phyloP scores from a whole-genome alignment of 1,139 yeast genomes.

The Cylindricascospora bacillispora region DNA sequence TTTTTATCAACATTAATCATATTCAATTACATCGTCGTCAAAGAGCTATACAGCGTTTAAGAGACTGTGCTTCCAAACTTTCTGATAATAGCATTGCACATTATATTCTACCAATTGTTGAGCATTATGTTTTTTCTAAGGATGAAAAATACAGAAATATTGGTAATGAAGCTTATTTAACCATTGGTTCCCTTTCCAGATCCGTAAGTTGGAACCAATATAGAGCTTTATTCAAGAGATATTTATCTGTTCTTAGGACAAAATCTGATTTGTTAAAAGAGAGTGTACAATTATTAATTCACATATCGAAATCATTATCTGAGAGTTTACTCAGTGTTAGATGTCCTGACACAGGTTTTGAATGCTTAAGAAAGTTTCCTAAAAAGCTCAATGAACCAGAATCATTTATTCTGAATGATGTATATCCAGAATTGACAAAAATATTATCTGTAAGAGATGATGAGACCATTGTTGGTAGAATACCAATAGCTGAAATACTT shows the following conservation, averaged over 20 bases:
- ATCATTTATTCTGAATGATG: conserved; percentile 40
- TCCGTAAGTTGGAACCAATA: conserved; percentile 71
- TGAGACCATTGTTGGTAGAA: conserved; percentile 61
- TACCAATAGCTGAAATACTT: conserved; percentile 74
- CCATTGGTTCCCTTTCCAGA: conserved; percentile 49
- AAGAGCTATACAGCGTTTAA: conserved; percentile 59
- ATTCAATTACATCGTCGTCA: conserved; percentile 81
- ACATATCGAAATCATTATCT: conserved; percentile 45
- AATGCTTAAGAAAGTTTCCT: conserved; percentile 24
- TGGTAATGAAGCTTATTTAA: conserved; percentile 56
- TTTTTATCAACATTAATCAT: conserved; percentile 70
- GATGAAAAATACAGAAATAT: conserved; percentile 51
- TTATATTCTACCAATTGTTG: conserved; percentile 73
- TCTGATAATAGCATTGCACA: conserved; percentile 56
- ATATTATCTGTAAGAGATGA: conserved; percentile 55
- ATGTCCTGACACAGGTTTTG: conserved; percentile 4
- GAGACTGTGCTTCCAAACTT: conserved; percentile 31
- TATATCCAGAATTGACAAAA: conserved; percentile 51
- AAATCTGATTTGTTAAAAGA: conserved; percentile 45
- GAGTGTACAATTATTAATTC: conserved; percentile 49
- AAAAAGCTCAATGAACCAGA: conserved; percentile 37
- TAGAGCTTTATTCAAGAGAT: conserved; percentile 61
- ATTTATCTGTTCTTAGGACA: conserved; percentile 42
- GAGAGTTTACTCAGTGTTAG: conserved; percentile 19
- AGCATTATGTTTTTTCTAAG: conserved; percentile 51